Base-by-base conservation (phyloP, 2,329 filamentous ascomycete species). In the Neopestalotiopsis sp. region DNA sequence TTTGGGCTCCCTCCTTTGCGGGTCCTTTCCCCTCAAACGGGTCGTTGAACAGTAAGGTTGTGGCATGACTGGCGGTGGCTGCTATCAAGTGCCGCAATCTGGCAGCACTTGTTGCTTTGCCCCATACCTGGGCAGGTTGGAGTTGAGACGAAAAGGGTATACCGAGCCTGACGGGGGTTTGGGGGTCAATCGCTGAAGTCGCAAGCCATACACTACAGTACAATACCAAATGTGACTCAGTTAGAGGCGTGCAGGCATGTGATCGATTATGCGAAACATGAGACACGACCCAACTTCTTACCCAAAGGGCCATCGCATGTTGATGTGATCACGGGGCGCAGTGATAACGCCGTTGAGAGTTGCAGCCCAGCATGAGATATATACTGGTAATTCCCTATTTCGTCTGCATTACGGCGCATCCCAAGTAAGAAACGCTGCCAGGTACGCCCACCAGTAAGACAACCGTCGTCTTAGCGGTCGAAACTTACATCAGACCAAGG, bases 141-240 rank as follows among this genome's bases (percentile, higher is more conserved):
- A 62, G 45, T 34, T 38, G 32, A 28, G 59, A 62, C 59, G 30
- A 38, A 62, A 62, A 62, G 59, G 59, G 59, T 62, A 62, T 38
- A 30, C 59, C 59, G 59, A 40, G 34, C 20, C 28, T 24, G 9
- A 34, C 20, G 30, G 30, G 32, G 32, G 59, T 10, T 28, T 28
- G 17, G 20, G 30, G n/a, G 13, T 59, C 28, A 20, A 56, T 59
- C 24, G 24, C 24, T 30, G 30, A 30, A 24, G 13, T 59, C 24
- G 24, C 30, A 5, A 14, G 57, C 57, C 24, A 24, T 24, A 24
- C 24, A 28, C 0, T 28, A 28, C 24, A 28, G 24, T 28, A 28
- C 24, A 28, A 28, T 28, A 20, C 17, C 45, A 53, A 53, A 53
- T 53, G 45, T 7, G 9, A n/a, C 20, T 53, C 20, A 14, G 30